These are phyloP conservation scores for Amanita polypyramis DNA, from an alignment of 768 basidiomycete genomes.

Conservation along the genomic window DNA sequence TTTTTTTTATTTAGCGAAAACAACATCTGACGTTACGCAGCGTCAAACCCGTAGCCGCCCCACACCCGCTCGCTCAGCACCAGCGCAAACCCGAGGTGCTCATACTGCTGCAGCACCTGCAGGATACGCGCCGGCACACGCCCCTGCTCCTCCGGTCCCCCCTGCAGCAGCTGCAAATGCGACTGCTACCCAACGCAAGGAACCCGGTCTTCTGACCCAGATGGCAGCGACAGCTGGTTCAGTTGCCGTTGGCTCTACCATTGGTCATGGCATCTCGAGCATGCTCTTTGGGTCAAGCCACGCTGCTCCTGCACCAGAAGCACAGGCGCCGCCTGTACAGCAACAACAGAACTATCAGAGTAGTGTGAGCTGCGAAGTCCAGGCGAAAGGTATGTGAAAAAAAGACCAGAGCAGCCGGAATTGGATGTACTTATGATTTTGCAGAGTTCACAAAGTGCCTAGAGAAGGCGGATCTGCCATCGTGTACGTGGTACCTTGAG, in stretches of 20 bases:
- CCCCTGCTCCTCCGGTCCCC: slow-evolving; percentile 35
- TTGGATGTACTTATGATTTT: slow-evolving; percentile 1
- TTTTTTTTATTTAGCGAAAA: not conserved
- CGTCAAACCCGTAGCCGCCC: slow-evolving; percentile 74
- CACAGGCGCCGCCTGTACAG: slow-evolving; percentile 40
- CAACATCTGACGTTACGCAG: slow-evolving; percentile 22
- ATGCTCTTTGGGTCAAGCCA: slow-evolving; percentile 73
- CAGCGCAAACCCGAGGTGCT: slow-evolving; percentile 36
- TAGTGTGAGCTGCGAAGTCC: slow-evolving; percentile 55
- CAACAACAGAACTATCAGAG: slow-evolving; percentile 27
- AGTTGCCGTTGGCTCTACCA: slow-evolving; percentile 78
- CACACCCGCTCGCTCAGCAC: slow-evolving; percentile 34
- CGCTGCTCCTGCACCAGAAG: slow-evolving; percentile 26
- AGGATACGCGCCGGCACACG: slow-evolving; percentile 29
- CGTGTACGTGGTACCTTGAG: slow-evolving; percentile 82
- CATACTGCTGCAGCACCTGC: slow-evolving; percentile 42
- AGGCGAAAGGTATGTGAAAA: slow-evolving; percentile 77
- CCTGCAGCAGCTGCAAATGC: slow-evolving; percentile 29
- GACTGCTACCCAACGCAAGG: slow-evolving; percentile 22
- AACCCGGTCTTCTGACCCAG: slow-evolving; percentile 69
- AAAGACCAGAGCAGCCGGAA: slow-evolving; percentile 5
- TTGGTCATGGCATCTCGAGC: slow-evolving; percentile 82
- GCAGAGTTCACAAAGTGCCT: slow-evolving; percentile 79
- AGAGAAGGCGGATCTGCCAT: slow-evolving; percentile 68
- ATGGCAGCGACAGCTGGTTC: slow-evolving; percentile 91